Base-by-base conservation (phyloP, 2,329 filamentous ascomycete species). In the Hirsutella minnesotensis region DNA sequence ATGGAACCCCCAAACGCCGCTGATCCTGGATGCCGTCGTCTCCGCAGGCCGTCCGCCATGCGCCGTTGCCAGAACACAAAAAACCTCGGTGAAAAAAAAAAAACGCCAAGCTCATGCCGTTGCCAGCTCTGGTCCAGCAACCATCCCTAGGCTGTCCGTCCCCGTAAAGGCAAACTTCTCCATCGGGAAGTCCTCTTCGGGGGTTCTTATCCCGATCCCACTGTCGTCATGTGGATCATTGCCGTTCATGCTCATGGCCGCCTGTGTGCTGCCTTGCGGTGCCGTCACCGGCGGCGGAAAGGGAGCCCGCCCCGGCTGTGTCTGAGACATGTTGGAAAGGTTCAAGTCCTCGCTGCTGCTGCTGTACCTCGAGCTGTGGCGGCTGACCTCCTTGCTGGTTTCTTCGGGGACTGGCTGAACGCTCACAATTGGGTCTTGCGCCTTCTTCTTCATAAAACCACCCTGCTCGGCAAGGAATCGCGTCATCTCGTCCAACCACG, bases 401-500 rank as follows among this genome's bases (percentile, higher is more conserved):
- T 56, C 44, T 37, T 64, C 61, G n/a, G 56, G 57, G 41, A 64
- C 63, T 15, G 56, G 47, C 18, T 46, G 48, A 3, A 55, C 51
- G 8, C 55, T 53, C 12, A 54, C 48, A 8, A 55, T 53, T 19
- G 40, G 43, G 10, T 61, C 61, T 4, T 62, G 63, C 8, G 62
- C 63, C 49, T 67, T 75, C 45, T 73, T 72, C 50, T 72, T 71
- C 68, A 95, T 80, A 57, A 95, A 95, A 0, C 90, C 90, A 40
- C 89, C 90, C 53, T 89, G 81, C 54, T 94, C 87, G 1, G 86
- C 87, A 51, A 95, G 70, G 73, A 94, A 95, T 44, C 83, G 74
- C 40, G 88, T 79, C 86, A 94, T 94, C 65, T 96, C 90, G 56
- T 95, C 89, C 41, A 95, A 77, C 72, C 90, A 96, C 45, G 90